phyloP scores from a whole-genome alignment of 1,284 basidiomycete genomes.

The Ceratobasidium sp. region DNA sequence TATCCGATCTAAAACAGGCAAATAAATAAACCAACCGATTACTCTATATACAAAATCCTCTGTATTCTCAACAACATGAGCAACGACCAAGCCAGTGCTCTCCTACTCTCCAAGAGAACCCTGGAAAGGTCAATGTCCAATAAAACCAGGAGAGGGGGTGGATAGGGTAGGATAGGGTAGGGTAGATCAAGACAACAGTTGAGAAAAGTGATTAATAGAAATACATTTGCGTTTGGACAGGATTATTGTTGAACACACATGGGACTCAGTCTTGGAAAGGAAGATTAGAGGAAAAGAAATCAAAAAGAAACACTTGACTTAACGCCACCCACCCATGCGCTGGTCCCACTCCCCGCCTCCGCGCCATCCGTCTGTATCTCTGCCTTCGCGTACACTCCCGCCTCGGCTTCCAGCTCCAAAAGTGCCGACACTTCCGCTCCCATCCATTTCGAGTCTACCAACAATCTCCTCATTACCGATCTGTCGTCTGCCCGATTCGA shows the following conservation, averaged over 20 bases:
- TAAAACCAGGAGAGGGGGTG: neutral
- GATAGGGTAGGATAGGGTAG: no score
- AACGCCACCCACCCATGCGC: conserved; percentile 35
- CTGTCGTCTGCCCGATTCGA: conserved; percentile 1
- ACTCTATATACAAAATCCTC: conserved; percentile 13
- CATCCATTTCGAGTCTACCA: conserved; percentile 32
- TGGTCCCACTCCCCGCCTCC: conserved; percentile 37
- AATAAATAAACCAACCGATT: conserved; percentile 8
- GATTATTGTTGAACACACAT: conserved; percentile 9
- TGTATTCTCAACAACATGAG: conserved; percentile 1
- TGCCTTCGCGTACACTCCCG: conserved; percentile 17
- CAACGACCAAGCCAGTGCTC: neutral
- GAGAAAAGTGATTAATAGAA: conserved; percentile 7
- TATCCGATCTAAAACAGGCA: no score
- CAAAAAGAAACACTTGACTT: neutral
- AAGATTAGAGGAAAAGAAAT: neutral
- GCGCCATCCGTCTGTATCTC: conserved; percentile 36
- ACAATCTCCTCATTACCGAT: conserved; percentile 37
- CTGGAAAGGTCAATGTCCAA: neutral
- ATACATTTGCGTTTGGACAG: conserved; percentile 4
- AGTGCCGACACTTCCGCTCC: conserved; percentile 20
- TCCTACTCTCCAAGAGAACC: conserved; percentile 1
- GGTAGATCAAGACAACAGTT: neutral
- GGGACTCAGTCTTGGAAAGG: neutral
- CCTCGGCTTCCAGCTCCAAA: neutral